Percentiles rank a stretch among this genome's conserved stretches.
phyloP scores from a whole-genome alignment of 345 rosid genomes.

The Arabis alpina region DNA sequence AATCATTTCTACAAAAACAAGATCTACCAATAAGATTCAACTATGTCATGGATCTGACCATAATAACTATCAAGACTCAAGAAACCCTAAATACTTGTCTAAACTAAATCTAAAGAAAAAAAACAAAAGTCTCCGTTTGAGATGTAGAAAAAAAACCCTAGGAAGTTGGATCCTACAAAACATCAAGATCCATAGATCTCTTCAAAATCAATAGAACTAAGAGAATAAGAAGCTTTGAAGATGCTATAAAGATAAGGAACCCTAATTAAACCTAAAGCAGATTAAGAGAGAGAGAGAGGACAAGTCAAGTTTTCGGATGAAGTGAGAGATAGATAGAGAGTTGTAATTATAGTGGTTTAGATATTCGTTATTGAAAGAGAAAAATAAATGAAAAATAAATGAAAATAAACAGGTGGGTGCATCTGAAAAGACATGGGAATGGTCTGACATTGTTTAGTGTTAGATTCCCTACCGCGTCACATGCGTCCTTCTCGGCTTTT shows the following conservation, averaged over 20 bases:
- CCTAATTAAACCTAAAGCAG: constrained; percentile 23
- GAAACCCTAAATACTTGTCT: background rate
- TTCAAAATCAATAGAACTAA: background rate
- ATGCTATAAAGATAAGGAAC: constrained; percentile 12
- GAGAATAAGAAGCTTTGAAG: background rate
- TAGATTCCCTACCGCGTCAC: constrained; percentile 49
- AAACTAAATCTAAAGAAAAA: background rate
- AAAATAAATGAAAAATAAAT: background rate
- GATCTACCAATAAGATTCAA: constrained; percentile 16
- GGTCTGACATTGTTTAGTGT: constrained; percentile 44
- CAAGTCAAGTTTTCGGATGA: background rate
- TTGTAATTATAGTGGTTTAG: constrained; percentile 43
- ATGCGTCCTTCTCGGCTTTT: constrained; percentile 43
- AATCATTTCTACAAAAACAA: background rate
- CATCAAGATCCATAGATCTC: background rate
- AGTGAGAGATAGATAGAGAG: constrained; percentile 24
- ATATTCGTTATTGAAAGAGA: constrained; percentile 20
- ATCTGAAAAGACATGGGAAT: constrained; percentile 42
- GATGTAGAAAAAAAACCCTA: background rate
- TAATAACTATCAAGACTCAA: background rate
- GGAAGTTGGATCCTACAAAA: background rate
- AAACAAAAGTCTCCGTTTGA: background rate
- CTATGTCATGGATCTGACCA: constrained; percentile 20
- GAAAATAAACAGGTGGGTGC: constrained; percentile 27
- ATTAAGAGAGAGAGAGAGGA: constrained; percentile 5